Base-by-base conservation (phyloP, 768 basidiomycete species). In the Tylopilus plumbeoviolaceoides region DNA sequence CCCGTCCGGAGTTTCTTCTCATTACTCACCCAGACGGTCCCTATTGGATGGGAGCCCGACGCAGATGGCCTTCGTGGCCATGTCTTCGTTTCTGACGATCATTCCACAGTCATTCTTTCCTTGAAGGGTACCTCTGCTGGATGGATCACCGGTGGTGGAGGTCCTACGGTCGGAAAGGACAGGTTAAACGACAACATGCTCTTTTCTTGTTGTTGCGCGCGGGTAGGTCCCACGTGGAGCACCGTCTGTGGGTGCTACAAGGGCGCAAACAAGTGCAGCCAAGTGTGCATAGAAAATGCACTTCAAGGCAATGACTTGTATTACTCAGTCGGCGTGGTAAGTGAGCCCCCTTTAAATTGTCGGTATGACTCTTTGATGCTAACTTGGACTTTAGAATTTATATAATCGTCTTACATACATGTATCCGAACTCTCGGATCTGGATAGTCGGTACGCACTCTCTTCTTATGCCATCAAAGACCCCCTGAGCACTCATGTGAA, bases 181-280 rank as follows among this genome's bases (percentile, higher is more conserved):
- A 95, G 94, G 72, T 70, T 86, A 53, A 98, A 98, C 70, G 95
- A 98, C 62, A 98, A 95, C 64, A 73, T 95, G n/a, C 72, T 98
- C 31, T 95, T 95, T 73, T 88, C 91, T 5, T 98, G 95, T 70
- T 98, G 95, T 69, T 98, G 95, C 63, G 95, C 93, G 2, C 79
- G 89, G 7, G 90, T 98, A n/a, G 91, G 89, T 31, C 90, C 92
- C 48, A 91, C 91, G 0, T 98, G 95, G 95, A 83, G 81, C 18
- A 78, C 95, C 0, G 95, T 97, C 1, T 98, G 95, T 66, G 87
- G 81, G 45, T 98, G 95, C 69, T 87, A 86, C 63, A 73, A 83
- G 7, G 82, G 90, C 2, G 72, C 78, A 14, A 81, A 84, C 68
- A 85, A 81, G 56, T 98, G 95, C 66, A 84, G 88, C 56, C 81